Conservation (phyloP, 495 filamentous ascomycete species). For the Jackrogersella minutella region DNA sequence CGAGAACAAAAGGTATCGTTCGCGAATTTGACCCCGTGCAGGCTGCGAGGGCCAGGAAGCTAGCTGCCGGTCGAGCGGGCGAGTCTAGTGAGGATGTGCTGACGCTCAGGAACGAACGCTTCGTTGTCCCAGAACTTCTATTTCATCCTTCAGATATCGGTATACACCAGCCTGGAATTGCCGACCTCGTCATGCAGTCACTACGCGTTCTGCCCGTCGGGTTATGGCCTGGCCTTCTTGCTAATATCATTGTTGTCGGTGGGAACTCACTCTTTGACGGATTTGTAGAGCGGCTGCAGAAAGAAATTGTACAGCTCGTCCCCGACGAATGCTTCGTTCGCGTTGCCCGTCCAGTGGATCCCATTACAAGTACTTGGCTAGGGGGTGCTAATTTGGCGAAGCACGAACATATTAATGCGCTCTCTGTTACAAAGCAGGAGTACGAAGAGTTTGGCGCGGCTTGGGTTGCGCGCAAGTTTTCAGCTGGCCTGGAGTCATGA, state of each 20-base stretch:
- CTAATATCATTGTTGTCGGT: constrained; percentile 89
- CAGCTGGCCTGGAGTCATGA: constrained; percentile 54
- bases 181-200: constrained; percentile 81
- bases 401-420: constrained; percentile 67
- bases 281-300: constrained; percentile 83
- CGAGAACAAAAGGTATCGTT: constrained; percentile 72
- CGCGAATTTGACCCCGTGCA: constrained; percentile 76
- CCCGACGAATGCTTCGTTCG: constrained; percentile 80
- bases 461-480: constrained; percentile 80
- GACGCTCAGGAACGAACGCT: constrained; percentile 90
- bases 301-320: constrained; percentile 75
- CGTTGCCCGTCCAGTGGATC: constrained; percentile 74
- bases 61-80: constrained; percentile 57
- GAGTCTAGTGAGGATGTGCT: constrained; percentile 80
- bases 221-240: constrained; percentile 78
- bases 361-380: constrained; percentile 82
- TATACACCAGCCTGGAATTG: constrained; percentile 82
- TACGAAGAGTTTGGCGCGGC: constrained; percentile 86
- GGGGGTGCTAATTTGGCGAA: constrained; percentile 80
- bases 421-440: constrained; percentile 83
- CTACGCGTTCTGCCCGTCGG: constrained; percentile 78
- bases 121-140: constrained; percentile 87
- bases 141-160: constrained; percentile 90
- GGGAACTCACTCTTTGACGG: constrained; percentile 83
- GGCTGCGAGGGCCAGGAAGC: constrained; percentile 63